Conservation (phyloP, 1,284 basidiomycete species). For the Cryptococcus sp. region DNA sequence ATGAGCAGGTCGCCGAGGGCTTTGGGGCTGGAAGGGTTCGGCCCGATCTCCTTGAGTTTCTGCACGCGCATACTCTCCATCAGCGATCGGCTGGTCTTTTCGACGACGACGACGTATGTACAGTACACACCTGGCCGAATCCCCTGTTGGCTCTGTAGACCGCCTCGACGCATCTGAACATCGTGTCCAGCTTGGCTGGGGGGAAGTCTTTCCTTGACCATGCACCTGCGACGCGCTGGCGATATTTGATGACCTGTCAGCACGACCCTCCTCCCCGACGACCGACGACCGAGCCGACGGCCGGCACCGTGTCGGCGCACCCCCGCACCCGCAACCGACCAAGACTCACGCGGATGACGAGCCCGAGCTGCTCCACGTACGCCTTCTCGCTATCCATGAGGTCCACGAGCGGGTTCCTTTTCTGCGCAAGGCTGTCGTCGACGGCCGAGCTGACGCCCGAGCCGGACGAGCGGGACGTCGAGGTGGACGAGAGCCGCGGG, state of each 20-base stretch:
- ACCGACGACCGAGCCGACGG: too few relatives aligned
- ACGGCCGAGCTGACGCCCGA: neutral
- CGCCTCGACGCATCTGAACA: slow-evolving; percentile 90
- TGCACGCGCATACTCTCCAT: slow-evolving; percentile 42
- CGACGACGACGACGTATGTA: neutral
- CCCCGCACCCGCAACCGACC: too few relatives aligned
- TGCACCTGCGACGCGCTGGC: slow-evolving; percentile 87
- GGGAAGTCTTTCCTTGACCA: slow-evolving; percentile 95
- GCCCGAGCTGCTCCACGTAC: slow-evolving; percentile 88
- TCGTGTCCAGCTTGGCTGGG: slow-evolving; percentile 81
- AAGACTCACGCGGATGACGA: slow-evolving; percentile 79
- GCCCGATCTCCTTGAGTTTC: slow-evolving; percentile 92
- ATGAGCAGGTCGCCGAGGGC: slow-evolving; percentile 92
- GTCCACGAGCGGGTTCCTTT: slow-evolving; percentile 76
- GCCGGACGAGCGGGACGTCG: slow-evolving; percentile 5
- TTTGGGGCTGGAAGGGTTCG: slow-evolving; percentile 89
- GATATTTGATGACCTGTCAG: too few relatives aligned
- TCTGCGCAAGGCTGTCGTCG: slow-evolving; percentile 12
- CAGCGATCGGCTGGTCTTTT: slow-evolving; percentile 3
- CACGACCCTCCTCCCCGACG: neutral
- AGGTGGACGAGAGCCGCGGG: neutral
- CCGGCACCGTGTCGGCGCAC: too few relatives aligned
- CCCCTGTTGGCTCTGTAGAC: slow-evolving; percentile 87
- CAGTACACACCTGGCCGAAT: slow-evolving; percentile 66
- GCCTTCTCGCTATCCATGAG: slow-evolving; percentile 89